phyloP scores from a whole-genome alignment of 768 basidiomycete species.

The Amanita subjunquillea region DNA sequence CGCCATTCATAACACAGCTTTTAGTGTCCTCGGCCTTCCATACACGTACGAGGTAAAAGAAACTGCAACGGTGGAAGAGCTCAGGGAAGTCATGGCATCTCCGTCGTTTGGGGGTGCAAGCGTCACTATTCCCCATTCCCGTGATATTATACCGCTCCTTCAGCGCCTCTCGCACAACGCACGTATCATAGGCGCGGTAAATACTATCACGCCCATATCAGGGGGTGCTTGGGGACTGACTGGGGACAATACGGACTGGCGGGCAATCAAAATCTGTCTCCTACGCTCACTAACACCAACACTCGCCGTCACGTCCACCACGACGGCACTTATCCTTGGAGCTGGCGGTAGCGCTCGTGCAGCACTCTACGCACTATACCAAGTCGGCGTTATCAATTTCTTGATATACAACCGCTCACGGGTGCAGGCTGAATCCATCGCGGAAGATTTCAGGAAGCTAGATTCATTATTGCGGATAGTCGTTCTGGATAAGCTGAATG shows the following conservation, averaged over 20 bases:
- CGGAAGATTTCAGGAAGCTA: conserved; percentile 34
- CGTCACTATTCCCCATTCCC: conserved; percentile 74
- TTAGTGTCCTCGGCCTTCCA: conserved; percentile 53
- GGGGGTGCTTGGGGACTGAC: conserved; percentile 30
- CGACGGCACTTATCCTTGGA: conserved; percentile 57
- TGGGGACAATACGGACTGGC: conserved; percentile 80
- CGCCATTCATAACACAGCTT: conserved; percentile 66
- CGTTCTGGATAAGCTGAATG: conserved; percentile 36
- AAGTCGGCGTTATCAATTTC: conserved; percentile 46
- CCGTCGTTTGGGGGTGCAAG: conserved; percentile 71
- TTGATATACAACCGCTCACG: conserved; percentile 65
- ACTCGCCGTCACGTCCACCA: conserved; percentile 16
- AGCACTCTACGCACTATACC: conserved; percentile 63
- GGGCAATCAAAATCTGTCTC: conserved; percentile 53
- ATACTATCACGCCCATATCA: conserved; percentile 49
- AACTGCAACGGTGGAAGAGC: conserved; percentile 35
- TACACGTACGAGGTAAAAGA: conserved; percentile 55
- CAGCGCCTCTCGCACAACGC: conserved; percentile 56
- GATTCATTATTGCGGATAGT: conserved; percentile 39
- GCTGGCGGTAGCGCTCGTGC: conserved; percentile 77
- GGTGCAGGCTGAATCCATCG: conserved; percentile 48
- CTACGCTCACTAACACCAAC: conserved; percentile 22
- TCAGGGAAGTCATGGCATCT: conserved; percentile 33
- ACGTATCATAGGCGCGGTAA: conserved; percentile 65
- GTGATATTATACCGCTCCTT: conserved; percentile 59